Evolutionary conservation across 768 basidiomycete species (phyloP).

Genomic region (Termitomyces sp.): DNA sequence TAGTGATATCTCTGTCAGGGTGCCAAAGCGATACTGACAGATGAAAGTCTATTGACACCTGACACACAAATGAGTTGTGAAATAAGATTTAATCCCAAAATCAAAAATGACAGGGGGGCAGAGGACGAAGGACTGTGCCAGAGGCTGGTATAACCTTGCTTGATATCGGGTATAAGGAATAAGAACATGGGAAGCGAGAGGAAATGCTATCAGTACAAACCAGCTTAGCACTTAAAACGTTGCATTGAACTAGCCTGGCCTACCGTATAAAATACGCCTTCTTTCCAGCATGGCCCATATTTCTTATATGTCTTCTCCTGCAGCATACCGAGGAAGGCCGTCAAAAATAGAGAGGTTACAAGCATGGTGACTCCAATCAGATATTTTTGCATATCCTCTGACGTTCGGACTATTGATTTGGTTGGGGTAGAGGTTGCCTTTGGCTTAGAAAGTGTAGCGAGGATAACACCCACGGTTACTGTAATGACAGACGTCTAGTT

Average conservation of each 20-base stretch:
- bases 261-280: slow-evolving; percentile 83
- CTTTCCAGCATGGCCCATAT: slow-evolving; percentile 80
- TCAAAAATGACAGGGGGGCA: slow-evolving; percentile 45
- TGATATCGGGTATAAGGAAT: slow-evolving; percentile 54
- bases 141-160: slow-evolving; percentile 50
- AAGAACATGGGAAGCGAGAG: slow-evolving; percentile 77
- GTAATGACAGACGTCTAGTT: slow-evolving; percentile 57
- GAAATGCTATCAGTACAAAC: slow-evolving; percentile 49
- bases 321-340: slow-evolving; percentile 64
- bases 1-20: neutral
- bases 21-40: slow-evolving; percentile 43
- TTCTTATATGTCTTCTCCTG: slow-evolving; percentile 74
- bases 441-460: slow-evolving; percentile 69
- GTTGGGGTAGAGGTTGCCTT: slow-evolving; percentile 16
- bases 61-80: slow-evolving; percentile 81
- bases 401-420: slow-evolving; percentile 14
- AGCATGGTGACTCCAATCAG: slow-evolving; percentile 68
- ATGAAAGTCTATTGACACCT: slow-evolving; percentile 78
- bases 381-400: slow-evolving; percentile 45
- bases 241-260: slow-evolving; percentile 10
- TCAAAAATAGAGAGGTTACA: slow-evolving; percentile 59
- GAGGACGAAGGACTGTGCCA: slow-evolving; percentile 29
- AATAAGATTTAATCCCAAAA: slow-evolving; percentile 60
- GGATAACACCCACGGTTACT: slow-evolving; percentile 66
- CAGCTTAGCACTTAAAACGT: neutral